Conservation (phyloP, 257 asterid species). For the Solanum paucissectum region DNA sequence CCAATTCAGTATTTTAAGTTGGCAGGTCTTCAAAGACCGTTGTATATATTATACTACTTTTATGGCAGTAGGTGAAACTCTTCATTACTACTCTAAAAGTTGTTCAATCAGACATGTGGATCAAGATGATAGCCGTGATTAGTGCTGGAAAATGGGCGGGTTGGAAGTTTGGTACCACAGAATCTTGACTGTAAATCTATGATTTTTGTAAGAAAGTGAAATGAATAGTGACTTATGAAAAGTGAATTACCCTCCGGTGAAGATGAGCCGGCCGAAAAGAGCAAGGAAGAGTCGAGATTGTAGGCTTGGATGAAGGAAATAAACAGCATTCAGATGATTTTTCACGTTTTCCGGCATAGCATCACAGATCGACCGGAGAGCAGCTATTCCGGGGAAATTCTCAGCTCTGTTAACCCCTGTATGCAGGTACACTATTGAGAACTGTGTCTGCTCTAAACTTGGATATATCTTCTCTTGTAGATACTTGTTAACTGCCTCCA, state of each 20-base stretch:
- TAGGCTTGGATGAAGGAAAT: constrained; percentile 70
- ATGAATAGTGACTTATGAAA: background rate
- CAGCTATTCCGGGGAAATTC: constrained; percentile 62
- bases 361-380: constrained; percentile 35
- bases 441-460: constrained; percentile 24
- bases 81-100: background rate
- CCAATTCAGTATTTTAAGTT: background rate
- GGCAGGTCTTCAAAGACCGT: background rate
- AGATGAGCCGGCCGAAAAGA: constrained; percentile 55
- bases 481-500: constrained; percentile 40
- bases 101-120: background rate
- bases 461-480: constrained; percentile 50
- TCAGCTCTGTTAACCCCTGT: constrained; percentile 43
- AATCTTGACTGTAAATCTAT: background rate
- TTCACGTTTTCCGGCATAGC: constrained; percentile 36
- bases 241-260: constrained; percentile 34
- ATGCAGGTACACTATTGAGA: constrained; percentile 62
- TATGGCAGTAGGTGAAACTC: background rate
- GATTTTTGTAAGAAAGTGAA: background rate
- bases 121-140: background rate
- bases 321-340: constrained; percentile 38
- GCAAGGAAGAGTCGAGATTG: constrained; percentile 78
- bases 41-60: background rate
- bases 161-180: background rate
- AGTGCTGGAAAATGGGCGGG: background rate